These are phyloP conservation scores for Debaryomyces fabryi DNA, from an alignment of 1,139 yeast species.

Conservation along the genomic window DNA sequence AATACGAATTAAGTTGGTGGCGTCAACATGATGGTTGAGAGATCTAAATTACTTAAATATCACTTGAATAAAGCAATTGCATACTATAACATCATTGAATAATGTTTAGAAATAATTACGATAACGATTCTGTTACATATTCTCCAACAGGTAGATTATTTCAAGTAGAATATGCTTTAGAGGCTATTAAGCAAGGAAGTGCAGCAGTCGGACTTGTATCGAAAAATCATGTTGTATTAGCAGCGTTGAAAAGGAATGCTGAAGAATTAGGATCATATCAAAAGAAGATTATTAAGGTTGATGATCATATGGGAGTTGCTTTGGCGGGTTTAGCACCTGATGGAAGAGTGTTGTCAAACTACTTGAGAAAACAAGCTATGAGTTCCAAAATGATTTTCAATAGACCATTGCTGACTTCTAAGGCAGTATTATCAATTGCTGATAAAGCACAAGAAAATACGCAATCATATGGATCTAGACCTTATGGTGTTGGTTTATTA, in stretches of 20 bases:
- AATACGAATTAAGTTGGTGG: constrained; percentile 5
- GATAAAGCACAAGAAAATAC: constrained; percentile 98
- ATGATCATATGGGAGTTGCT: constrained; percentile 91
- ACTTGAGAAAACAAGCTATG: constrained; percentile 89
- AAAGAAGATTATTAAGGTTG: constrained; percentile 88
- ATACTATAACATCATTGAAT: constrained; percentile 1
- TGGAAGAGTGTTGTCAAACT: constrained; percentile 90
- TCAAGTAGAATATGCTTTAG: constrained; percentile 94
- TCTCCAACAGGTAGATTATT: constrained; percentile 97
- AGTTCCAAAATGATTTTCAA: constrained; percentile 82
- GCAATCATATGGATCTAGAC: constrained; percentile 94
- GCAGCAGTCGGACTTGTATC: constrained; percentile 95
- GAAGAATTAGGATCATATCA: constrained; percentile 97
- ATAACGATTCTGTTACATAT: constrained; percentile 95
- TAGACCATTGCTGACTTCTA: constrained; percentile 82
- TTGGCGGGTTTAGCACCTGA: constrained; percentile 98
- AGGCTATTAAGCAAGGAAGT: constrained; percentile 97
- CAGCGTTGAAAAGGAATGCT: constrained; percentile 92
- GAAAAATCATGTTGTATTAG: constrained; percentile 83
- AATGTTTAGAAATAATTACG: constrained; percentile 95
- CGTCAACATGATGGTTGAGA: neutral
- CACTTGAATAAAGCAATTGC: constrained; percentile 1
- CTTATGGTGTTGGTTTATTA: constrained; percentile 94
- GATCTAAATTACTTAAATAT: neutral
- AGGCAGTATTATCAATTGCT: constrained; percentile 85